A percentile compares a stretch with the other conserved stretches of the same genome.
These are phyloP conservation scores for Boletus rex-veris DNA, from an alignment of 768 basidiomycete species.

Conservation along the genomic window DNA sequence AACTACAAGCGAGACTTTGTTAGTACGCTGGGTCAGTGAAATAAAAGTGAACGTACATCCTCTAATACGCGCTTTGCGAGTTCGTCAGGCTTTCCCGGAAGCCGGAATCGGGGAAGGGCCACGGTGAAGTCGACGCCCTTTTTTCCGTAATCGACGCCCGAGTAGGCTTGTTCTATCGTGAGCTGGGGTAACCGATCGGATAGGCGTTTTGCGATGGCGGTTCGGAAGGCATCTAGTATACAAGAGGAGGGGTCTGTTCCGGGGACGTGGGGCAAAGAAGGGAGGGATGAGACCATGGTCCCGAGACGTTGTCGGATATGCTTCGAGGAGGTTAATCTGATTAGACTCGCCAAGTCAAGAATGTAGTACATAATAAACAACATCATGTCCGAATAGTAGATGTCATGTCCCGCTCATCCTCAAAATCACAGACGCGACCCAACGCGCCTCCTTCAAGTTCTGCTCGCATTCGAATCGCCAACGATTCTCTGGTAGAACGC, in stretches of 20 bases:
- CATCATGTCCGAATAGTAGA: too few relatives aligned
- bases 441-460: not conserved
- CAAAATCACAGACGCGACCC: slow-evolving; percentile 16
- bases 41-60: slow-evolving; percentile 46
- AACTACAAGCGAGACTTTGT: slow-evolving; percentile 49
- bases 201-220: slow-evolving; percentile 72
- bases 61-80: slow-evolving; percentile 70
- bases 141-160: slow-evolving; percentile 86
- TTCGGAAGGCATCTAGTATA: slow-evolving; percentile 74
- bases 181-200: slow-evolving; percentile 63
- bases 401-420: slow-evolving; percentile 2
- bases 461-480: slow-evolving; percentile 21
- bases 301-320: slow-evolving; percentile 2
- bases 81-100: slow-evolving; percentile 80
- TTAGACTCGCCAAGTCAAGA: too few relatives aligned
- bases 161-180: slow-evolving; percentile 72
- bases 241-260: slow-evolving; percentile 61
- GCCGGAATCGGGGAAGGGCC: slow-evolving; percentile 85
- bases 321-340: too few relatives aligned
- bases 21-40: not conserved
- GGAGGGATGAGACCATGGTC: slow-evolving; percentile 32
- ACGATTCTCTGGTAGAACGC: slow-evolving; percentile 14
- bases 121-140: slow-evolving; percentile 93
- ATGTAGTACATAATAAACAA: too few relatives aligned
- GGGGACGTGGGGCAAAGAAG: slow-evolving; percentile 41